Conservation (phyloP, 352 stramenopile species). For the Pythium dissimile region DNA sequence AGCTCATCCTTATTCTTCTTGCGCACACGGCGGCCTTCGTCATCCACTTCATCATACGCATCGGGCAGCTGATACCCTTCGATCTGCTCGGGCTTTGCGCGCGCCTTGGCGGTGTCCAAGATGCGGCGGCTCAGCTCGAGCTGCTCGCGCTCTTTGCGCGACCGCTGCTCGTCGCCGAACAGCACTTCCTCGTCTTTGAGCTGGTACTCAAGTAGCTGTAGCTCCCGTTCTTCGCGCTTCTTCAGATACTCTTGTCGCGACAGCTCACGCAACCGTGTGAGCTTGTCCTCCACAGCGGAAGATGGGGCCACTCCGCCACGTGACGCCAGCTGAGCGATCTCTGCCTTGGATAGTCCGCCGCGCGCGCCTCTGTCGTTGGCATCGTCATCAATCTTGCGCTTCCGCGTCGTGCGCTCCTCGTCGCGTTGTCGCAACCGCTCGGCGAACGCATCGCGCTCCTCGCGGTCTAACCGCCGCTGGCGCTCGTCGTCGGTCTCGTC, state of each 20-base stretch:
- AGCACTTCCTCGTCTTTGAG: conserved; percentile 75
- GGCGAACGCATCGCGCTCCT: conserved; percentile 82
- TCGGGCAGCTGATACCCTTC: conserved; percentile 96
- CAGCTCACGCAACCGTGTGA: conserved; percentile 85
- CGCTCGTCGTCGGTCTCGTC: conserved; percentile 39
- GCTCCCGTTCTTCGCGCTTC: conserved; percentile 97
- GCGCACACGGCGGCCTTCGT: conserved; percentile 84
- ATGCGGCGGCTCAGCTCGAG: conserved; percentile 89
- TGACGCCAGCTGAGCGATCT: conserved; percentile 83
- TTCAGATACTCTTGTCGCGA: conserved; percentile 96
- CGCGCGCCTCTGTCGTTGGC: conserved; percentile 18
- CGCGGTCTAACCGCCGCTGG: conserved; percentile 49
- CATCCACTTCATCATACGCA: conserved; percentile 92
- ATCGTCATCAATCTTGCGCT: conserved; percentile 39
- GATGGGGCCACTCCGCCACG: conserved; percentile 48
- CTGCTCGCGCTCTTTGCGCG: conserved; percentile 78
- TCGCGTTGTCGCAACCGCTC: conserved; percentile 74
- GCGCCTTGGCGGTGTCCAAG: conserved; percentile 78
- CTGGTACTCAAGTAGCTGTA: conserved; percentile 90
- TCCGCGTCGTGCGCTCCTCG: conserved; percentile 64
- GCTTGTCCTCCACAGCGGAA: conserved; percentile 43
- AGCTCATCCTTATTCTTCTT: conserved; percentile 93
- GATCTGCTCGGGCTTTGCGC: conserved; percentile 47
- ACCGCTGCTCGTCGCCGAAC: conserved; percentile 79
- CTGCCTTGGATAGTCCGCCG: conserved; percentile 52